phyloP scores from a whole-genome alignment of 1,284 basidiomycete species.

The Stereum hirsutum region DNA sequence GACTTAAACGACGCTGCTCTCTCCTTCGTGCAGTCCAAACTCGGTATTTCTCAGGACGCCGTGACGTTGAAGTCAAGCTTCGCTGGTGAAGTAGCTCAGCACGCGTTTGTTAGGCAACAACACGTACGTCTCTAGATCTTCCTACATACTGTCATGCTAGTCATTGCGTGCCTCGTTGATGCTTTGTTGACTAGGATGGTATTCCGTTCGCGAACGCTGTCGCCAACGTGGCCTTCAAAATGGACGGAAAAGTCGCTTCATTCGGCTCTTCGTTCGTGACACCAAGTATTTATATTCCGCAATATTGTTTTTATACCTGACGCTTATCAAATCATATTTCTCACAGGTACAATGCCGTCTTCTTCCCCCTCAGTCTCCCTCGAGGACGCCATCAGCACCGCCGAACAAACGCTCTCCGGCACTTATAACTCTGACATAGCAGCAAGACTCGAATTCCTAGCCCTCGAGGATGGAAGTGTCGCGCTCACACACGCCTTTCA shows the following conservation, averaged over 20 bases:
- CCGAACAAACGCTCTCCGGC: constrained; percentile 32
- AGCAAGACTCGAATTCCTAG: constrained; percentile 37
- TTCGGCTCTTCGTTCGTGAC: constrained; percentile 44
- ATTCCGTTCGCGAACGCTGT: constrained; percentile 35
- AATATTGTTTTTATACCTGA: too few species aligned
- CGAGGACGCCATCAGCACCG: constrained; percentile 27
- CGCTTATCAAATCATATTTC: too few species aligned
- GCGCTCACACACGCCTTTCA: constrained; percentile 46
- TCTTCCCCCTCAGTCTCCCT: constrained; percentile 27
- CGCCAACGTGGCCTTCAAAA: constrained; percentile 33
- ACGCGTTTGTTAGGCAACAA: constrained; percentile 30
- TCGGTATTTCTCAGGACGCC: constrained; percentile 16
- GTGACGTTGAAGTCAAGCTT: constrained; percentile 19
- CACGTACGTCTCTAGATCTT: constrained; percentile 19
- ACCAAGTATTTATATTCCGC: too few species aligned
- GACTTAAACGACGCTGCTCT: constrained; percentile 19
- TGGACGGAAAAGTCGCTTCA: constrained; percentile 29
- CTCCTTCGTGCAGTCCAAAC: constrained; percentile 20
- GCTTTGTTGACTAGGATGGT: constrained; percentile 30
- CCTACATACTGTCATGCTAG: background rate
- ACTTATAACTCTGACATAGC: constrained; percentile 32
- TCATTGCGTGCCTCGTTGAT: background rate
- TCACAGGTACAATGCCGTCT: constrained; percentile 26
- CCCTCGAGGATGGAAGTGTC: constrained; percentile 34
- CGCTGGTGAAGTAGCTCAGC: constrained; percentile 18